Evolutionary conservation across 169 alveolate species (phyloP).

Genomic region (Eimeria sp.): DNA sequence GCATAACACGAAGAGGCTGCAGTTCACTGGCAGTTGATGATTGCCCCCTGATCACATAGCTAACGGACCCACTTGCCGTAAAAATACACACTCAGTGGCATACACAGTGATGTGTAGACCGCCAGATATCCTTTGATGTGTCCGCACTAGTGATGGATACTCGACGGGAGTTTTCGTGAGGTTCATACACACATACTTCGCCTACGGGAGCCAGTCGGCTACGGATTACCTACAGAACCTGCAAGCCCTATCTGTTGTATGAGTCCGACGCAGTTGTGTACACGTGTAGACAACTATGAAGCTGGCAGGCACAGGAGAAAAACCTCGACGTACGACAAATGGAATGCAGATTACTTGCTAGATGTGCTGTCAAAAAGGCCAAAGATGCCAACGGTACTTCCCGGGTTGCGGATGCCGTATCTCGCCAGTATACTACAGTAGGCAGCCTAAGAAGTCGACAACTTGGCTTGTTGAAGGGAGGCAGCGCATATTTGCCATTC

Average conservation of each 20-base stretch:
- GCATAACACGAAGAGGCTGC: not conserved
- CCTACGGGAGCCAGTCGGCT: not conserved
- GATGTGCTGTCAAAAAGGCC: not conserved
- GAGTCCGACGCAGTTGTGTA: not conserved
- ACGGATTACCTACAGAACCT: not conserved
- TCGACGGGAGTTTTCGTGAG: not conserved
- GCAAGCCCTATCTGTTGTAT: not conserved
- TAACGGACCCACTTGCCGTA: not conserved
- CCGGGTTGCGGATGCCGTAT: not conserved
- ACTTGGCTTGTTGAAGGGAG: no score
- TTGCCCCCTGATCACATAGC: not conserved
- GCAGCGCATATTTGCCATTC: no score
- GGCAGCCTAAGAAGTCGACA: not conserved
- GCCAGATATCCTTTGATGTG: not conserved
- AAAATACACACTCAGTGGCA: not conserved
- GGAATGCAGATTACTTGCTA: not conserved
- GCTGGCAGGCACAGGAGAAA: not conserved
- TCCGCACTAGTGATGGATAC: not conserved
- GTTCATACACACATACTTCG: not conserved
- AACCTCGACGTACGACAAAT: not conserved
- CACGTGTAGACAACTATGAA: not conserved
- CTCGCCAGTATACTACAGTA: no score
- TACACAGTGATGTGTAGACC: not conserved
- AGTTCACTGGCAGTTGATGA: not conserved
- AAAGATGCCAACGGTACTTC: not conserved